Evolutionary conservation across 306 rosid genomes (phyloP), one percentile per base, ranked within the genome.

Genomic region (Quercus variabilis): DNA sequence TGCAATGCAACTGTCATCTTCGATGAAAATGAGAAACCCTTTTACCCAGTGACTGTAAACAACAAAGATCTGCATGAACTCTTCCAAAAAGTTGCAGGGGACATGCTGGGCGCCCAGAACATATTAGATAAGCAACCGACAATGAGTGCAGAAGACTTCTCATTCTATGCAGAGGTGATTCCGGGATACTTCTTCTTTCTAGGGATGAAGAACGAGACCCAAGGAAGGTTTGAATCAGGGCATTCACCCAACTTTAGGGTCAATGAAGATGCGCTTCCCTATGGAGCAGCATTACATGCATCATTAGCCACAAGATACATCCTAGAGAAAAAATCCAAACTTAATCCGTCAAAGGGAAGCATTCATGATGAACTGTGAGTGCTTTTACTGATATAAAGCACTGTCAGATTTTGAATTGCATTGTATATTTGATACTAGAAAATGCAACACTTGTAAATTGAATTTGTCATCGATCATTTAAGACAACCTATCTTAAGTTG

Each of bases 231-330:
- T 1, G 77, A 70, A 78, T 7, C 73, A 17, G 77, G 69, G 51
- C 91, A 88, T 71, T 85, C 91, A 20, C 87, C 85, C 5, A 30
- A 38, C 59, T 88, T 25, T 31, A 67, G 26, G 64, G 75, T 88
- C 60, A 85, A 85, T 11, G 91, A 88, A 75, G 89, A 85, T 3
- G 86, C 67, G 9, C 87, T 88, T 62, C 87, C 89, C 5, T 85
- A 85, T 56, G 89, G 89, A 41, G 91, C 91, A 10, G 89, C 89
- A 19, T 69, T 85, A 23, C 87, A 88, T 58, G 91, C 87, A 21
- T 74, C 89, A 20, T 54, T 88, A 38, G 85, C 84, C 51, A 41
- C 83, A 28, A 80, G 75, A 25, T 88, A 82, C 62, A 83, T 88
- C 23, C 71, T 78, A 17, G 85, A 80, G 51, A 78, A 78, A 38